These are phyloP conservation scores for Cutaneotrichosporon sp. DNA, from an alignment of 1,284 basidiomycete species.

Conservation along the genomic window DNA sequence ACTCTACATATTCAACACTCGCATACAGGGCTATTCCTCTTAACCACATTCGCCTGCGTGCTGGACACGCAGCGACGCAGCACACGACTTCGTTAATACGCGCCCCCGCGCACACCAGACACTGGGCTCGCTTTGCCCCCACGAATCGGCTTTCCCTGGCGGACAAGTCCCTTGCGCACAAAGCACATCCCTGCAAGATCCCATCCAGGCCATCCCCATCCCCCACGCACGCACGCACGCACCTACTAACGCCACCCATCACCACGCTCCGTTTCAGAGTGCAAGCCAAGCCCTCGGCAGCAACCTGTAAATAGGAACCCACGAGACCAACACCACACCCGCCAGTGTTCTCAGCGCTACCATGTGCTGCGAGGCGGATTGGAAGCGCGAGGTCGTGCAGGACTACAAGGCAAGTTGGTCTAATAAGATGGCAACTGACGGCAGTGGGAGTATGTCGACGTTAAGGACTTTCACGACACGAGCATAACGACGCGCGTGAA, in stretches of 20 bases:
- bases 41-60: no score
- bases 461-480: slow-evolving; percentile 80
- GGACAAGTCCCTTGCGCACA: no score
- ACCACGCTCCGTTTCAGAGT: neutral
- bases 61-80: no score
- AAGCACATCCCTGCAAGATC: no score
- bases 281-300: neutral
- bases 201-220: no score
- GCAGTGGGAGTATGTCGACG: slow-evolving; percentile 94
- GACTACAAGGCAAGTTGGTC: slow-evolving; percentile 78
- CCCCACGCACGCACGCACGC: no score
- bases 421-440: neutral
- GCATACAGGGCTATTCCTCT: no score
- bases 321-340: neutral
- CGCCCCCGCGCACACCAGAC: no score
- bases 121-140: no score
- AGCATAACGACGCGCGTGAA: slow-evolving; percentile 78
- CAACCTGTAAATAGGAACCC: neutral
- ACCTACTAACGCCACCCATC: neutral
- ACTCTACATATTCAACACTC: no score
- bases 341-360: neutral
- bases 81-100: no score
- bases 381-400: slow-evolving; percentile 95
- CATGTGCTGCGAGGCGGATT: slow-evolving; percentile 56
- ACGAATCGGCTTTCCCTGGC: no score